These are phyloP conservation scores for Aspergillus viridinutans DNA, from an alignment of 2,329 filamentous ascomycete genomes.

Conservation along the genomic window DNA sequence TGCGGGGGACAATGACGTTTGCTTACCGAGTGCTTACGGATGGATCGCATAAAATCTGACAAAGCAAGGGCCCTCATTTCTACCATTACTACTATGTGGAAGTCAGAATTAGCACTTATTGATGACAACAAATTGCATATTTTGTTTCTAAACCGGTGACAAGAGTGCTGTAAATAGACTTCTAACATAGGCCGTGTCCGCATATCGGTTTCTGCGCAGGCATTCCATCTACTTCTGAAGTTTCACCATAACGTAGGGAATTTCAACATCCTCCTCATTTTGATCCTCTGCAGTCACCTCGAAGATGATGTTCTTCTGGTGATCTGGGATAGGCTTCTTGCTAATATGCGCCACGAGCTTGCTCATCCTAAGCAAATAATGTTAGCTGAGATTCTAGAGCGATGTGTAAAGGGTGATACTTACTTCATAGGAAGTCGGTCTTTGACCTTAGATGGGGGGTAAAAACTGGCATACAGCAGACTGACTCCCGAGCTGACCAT, in stretches of 20 bases:
- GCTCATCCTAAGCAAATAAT: slow-evolving; percentile 62
- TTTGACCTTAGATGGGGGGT: slow-evolving; percentile 75
- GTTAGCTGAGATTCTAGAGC: slow-evolving; percentile 22
- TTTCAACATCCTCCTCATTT: slow-evolving; percentile 89
- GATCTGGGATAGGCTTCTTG: slow-evolving; percentile 83
- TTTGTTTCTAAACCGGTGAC: background rate
- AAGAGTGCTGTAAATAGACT: slow-evolving; percentile 7
- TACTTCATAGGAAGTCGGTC: slow-evolving; percentile 71
- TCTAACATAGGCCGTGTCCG: background rate
- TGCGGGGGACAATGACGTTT: slow-evolving; percentile 11
- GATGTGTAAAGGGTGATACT: slow-evolving; percentile 31
- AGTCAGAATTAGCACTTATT: background rate
- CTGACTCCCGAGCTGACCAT: slow-evolving; percentile 99
- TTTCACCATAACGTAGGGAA: slow-evolving; percentile 93
- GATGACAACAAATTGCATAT: slow-evolving; percentile 10
- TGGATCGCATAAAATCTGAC: slow-evolving; percentile 23
- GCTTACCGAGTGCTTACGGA: slow-evolving; percentile 23
- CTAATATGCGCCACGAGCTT: slow-evolving; percentile 82
- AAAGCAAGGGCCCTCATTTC: slow-evolving; percentile 14
- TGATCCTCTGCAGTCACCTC: slow-evolving; percentile 90
- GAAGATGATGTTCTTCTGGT: slow-evolving; percentile 94
- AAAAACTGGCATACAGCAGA: slow-evolving; percentile 90
- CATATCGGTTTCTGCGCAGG: background rate
- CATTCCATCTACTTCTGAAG: slow-evolving; percentile 42
- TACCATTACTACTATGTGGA: background rate